These are phyloP conservation scores for Citrus maxima DNA, from an alignment of 345 rosid species.

Conservation along the genomic window DNA sequence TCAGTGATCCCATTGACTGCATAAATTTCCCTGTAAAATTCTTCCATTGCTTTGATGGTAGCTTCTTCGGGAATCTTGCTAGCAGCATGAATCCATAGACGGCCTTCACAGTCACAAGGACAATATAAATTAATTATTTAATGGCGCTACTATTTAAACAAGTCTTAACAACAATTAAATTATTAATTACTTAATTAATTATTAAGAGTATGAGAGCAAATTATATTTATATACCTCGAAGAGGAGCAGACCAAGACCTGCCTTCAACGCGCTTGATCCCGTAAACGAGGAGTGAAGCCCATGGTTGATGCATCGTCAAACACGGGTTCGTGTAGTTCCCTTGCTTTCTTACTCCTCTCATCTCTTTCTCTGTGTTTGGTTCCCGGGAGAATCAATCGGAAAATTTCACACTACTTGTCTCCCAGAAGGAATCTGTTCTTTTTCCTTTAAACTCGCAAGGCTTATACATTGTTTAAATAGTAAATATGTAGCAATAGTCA, in stretches of 20 bases:
- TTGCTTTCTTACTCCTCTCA: conserved; percentile 33
- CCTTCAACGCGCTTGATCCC: conserved; percentile 97
- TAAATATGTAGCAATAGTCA: not conserved
- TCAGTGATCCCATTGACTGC: conserved; percentile 62
- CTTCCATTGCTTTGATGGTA: conserved; percentile 92
- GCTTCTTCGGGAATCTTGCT: conserved; percentile 82
- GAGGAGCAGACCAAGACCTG: conserved; percentile 88
- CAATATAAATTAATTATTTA: not conserved
- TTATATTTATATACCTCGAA: conserved; percentile 47
- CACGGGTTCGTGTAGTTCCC: conserved; percentile 80
- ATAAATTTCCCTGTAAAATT: conserved; percentile 73
- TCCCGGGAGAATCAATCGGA: not conserved
- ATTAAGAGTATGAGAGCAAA: no score
- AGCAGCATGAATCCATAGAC: conserved; percentile 97
- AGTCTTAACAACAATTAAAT: no score
- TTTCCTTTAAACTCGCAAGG: not conserved
- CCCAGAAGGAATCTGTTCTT: not conserved
- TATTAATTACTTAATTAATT: no score
- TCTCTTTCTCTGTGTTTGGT: not conserved
- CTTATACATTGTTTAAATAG: no score
- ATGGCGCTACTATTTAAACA: no score
- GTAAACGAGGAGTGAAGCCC: conserved; percentile 82
- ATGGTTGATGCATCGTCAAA: conserved; percentile 92
- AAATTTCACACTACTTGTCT: not conserved
- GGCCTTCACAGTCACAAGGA: conserved; percentile 41